phyloP scores from a whole-genome alignment of 129 eudicot species.

The Solidago caesia region DNA sequence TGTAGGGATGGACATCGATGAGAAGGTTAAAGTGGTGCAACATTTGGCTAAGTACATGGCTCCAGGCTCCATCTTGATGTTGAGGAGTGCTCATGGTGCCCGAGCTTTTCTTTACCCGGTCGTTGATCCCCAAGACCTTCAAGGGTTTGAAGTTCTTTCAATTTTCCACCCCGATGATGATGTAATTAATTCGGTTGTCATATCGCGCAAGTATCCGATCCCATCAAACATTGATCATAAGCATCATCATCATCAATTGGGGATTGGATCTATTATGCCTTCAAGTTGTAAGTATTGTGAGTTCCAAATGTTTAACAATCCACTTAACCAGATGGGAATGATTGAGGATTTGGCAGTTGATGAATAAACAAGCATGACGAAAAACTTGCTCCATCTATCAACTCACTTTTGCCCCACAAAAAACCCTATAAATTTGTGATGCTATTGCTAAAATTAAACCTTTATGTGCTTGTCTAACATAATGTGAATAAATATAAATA shows the following conservation, averaged over 20 bases:
- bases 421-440: background rate
- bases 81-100: constrained; percentile 95
- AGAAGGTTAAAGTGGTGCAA: constrained; percentile 53
- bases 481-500: background rate
- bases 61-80: constrained; percentile 66
- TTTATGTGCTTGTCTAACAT: constrained; percentile 25
- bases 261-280: constrained; percentile 31
- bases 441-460: constrained; percentile 2
- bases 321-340: constrained; percentile 48
- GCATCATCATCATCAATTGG: constrained; percentile 37
- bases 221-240: constrained; percentile 18
- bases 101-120: constrained; percentile 86
- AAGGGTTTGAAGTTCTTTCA: constrained; percentile 80
- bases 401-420: background rate
- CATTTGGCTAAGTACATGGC: constrained; percentile 73
- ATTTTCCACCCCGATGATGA: constrained; percentile 88
- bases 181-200: constrained; percentile 80
- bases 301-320: constrained; percentile 45
- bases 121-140: constrained; percentile 64
- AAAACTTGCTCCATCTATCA: constrained; percentile 5
- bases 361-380: constrained; percentile 35
- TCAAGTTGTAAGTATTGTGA: constrained; percentile 69
- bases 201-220: constrained; percentile 46
- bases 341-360: constrained; percentile 65
- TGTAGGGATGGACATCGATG: constrained; percentile 79